Base-by-base conservation (phyloP, 495 filamentous ascomycete genomes). In the Melanomma pulvis-pyrius region DNA sequence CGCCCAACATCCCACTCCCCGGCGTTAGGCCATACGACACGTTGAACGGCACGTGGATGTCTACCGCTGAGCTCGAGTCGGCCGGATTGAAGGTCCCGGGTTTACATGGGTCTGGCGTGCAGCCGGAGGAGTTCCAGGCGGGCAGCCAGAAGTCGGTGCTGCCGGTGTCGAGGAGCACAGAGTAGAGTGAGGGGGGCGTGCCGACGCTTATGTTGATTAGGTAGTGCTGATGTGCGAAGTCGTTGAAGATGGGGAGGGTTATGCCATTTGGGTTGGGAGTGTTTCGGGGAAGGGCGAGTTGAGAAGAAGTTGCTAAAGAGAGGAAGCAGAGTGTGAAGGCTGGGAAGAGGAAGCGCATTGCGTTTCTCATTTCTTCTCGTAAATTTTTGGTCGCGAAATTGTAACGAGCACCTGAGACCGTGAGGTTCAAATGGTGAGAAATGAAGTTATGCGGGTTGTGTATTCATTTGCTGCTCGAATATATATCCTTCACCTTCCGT, bases 21-120 rank as follows among this genome's bases (percentile, higher is more conserved):
- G 25, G 59, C 13, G 59, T 62, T 8, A 62, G 48, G 11, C 59
- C 59, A 32, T 29, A 62, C 6, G 48, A 36, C 2, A 30, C 59
- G 25, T 53, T 51, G 48, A 29, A 62, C 17, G 48, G 46, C 11
- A 41, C 6, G 47, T 13, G 4, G 25, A 32, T 51, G 15, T 51
- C 46, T 7, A 22, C 21, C 8, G 29, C 24, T 15, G 59, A 52
- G 1, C 26, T 32, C 9, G 59, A 62, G 13, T 32, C 21, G 2
- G 2, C 17, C 7, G 59, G 59, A 41, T 62, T 28, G 26, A 62
- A 62, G 17, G 57, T 50, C 4, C 46, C 46, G 5, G 48, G 13
- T 26, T 47, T 25, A 41, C 59, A 62, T 6, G 39, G 9, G 22
- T 53, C 21, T 2, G 59, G 59, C 12, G 30, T 26, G 22, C 59